Conservation (phyloP, 2,329 filamentous ascomycete species). For the Hortaea werneckii region DNA sequence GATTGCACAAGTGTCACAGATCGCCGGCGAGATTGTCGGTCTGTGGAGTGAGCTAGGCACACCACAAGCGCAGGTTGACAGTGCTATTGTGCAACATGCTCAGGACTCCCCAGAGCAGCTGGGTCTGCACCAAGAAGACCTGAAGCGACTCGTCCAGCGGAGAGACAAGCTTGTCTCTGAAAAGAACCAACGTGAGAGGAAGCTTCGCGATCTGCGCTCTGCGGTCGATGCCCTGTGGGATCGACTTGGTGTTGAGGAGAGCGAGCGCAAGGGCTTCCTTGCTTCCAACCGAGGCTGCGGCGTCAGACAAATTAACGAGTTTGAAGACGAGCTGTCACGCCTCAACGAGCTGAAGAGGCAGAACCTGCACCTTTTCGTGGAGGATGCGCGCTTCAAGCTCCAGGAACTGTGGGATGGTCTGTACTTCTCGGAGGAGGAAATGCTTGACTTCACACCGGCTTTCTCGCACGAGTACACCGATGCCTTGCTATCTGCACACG, state of each 20-base stretch:
- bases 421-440: constrained; percentile 95
- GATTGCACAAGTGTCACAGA: constrained; percentile 60
- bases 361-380: constrained; percentile 90
- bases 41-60: constrained; percentile 94
- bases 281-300: constrained; percentile 84
- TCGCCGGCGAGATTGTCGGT: constrained; percentile 78
- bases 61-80: constrained; percentile 85
- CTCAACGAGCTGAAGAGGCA: constrained; percentile 90
- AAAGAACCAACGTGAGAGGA: constrained; percentile 74
- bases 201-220: constrained; percentile 61
- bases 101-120: constrained; percentile 87
- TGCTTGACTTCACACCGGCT: constrained; percentile 94
- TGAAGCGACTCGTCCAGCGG: constrained; percentile 60
- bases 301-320: constrained; percentile 86
- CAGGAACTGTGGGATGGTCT: constrained; percentile 92
- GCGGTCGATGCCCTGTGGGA: constrained; percentile 85
- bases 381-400: constrained; percentile 80
- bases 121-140: constrained; percentile 79
- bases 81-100: constrained; percentile 76
- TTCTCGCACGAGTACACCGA: constrained; percentile 91
- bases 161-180: constrained; percentile 79
- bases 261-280: constrained; percentile 75
- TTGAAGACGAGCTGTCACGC: constrained; percentile 77
- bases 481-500: constrained; percentile 86
- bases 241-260: constrained; percentile 71